A percentile compares a stretch with the other conserved stretches of the same genome.
These are phyloP conservation scores for Fusarium musae DNA, from an alignment of 2,329 filamentous ascomycete species.

Conservation along the genomic window DNA sequence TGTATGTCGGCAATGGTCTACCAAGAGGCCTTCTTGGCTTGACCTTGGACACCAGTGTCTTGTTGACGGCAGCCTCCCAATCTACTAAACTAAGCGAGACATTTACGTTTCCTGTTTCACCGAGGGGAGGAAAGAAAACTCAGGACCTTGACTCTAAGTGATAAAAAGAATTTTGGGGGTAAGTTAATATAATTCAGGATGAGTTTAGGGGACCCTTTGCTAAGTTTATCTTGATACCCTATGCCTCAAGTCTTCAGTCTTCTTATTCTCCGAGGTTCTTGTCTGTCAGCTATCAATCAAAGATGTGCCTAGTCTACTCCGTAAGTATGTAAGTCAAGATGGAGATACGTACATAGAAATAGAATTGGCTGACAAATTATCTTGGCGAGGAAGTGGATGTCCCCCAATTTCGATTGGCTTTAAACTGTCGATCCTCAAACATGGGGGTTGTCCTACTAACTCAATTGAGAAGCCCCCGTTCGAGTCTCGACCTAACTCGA, in stretches of 20 bases:
- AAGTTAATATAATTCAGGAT: background rate
- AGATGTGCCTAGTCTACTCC: background rate
- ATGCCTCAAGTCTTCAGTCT: no score
- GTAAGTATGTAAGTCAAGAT: background rate
- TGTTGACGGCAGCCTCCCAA: background rate
- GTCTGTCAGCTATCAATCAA: background rate
- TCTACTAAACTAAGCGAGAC: background rate
- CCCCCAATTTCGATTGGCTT: conserved; percentile 22
- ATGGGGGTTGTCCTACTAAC: conserved; percentile 26
- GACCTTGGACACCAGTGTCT: no score
- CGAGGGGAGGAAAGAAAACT: background rate
- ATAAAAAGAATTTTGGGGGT: background rate
- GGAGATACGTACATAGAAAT: background rate
- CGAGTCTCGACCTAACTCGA: background rate
- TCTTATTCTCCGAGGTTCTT: background rate
- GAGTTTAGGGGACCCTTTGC: no score
- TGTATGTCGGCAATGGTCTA: background rate
- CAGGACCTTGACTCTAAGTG: background rate
- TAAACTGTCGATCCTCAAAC: conserved; percentile 25
- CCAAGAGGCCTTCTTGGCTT: background rate
- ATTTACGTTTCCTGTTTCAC: background rate
- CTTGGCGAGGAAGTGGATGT: conserved; percentile 8
- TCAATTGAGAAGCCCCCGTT: conserved; percentile 20
- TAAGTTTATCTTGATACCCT: no score
- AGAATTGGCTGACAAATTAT: conserved; percentile 22